Evolutionary conservation across 495 filamentous ascomycete genomes (phyloP), one percentile per base, ranked within the genome.

Genomic region (Ramalina intermedia): DNA sequence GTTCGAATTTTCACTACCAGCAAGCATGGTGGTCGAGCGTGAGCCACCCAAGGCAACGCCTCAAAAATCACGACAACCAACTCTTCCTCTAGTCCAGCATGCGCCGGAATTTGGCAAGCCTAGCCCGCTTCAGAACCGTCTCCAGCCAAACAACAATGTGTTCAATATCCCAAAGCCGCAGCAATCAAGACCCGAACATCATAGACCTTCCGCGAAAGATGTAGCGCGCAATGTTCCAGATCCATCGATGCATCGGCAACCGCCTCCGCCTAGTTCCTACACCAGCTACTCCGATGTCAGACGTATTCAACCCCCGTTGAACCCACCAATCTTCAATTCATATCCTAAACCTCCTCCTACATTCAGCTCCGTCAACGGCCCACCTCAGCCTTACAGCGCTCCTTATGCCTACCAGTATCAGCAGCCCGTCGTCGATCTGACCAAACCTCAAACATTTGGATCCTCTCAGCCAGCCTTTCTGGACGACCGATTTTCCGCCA

Each of bases 21-120:
- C 41, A 12, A 55, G 0, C 3, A 60, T 60, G 57, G 57, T 57
- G 3, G 55, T 53, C 6, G 57, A 60, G 49, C 48, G 57, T 4
- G 57, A 57, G 40, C 55, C 57, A 6, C 52, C 57, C 9, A 60
- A 60, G 40, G 43, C 49, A 39, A 41, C 52, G 4, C 41, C 39
- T 26, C 45, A 55, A 16, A 51, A 58, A 21, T 35, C 49, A 20
- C 17, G 9, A 35, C 46, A 47, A 13, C 44, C 47, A 41, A 13
- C 24, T 27, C 40, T 37, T 27, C 46, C 56, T n/a, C 3, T 16
- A 21, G 35, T 38, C 38, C 23, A 42, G 17, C 56, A 64, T 3
- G 60, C 72, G 37, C 72, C 75, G 36, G 72, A 81, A 56, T 81
- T 81, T 53, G 78, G 78, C 24, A 74, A 75, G 52, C 63, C 77